Percentiles rank a stretch among this genome's conserved stretches.
Conservation (phyloP, 805 yeast genomes). For the Starmerella davenportii region DNA sequence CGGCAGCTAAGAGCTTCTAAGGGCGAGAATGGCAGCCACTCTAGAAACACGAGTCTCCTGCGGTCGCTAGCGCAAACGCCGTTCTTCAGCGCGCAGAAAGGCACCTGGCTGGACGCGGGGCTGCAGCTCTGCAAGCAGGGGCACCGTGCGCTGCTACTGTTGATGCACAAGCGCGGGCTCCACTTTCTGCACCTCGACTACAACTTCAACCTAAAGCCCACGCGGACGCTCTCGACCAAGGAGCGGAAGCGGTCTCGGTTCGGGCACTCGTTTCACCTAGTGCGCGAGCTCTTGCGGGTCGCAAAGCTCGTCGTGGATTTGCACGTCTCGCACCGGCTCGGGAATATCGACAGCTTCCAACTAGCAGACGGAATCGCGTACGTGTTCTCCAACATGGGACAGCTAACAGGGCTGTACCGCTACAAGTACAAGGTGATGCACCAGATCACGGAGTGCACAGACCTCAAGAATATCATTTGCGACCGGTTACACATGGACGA, state of each 20-base stretch:
- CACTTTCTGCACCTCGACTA: constrained; percentile 88
- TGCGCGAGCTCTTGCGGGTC: constrained; percentile 74
- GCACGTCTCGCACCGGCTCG: constrained; percentile 78
- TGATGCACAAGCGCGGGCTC: constrained; percentile 78
- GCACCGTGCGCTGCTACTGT: constrained; percentile 72
- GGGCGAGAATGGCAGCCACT: constrained; percentile 23
- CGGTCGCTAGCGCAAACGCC: constrained; percentile 58
- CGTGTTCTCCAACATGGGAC: constrained; percentile 83
- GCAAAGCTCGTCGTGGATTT: constrained; percentile 78
- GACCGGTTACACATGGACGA: constrained; percentile 54
- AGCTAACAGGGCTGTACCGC: constrained; percentile 86
- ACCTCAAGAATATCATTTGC: constrained; percentile 80
- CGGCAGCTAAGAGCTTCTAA: constrained; percentile 27
- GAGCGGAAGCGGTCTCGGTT: constrained; percentile 90
- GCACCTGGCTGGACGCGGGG: constrained; percentile 99
- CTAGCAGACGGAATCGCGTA: constrained; percentile 89
- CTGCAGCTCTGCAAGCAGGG: constrained; percentile 87
- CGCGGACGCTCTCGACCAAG: constrained; percentile 86
- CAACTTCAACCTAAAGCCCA: constrained; percentile 89
- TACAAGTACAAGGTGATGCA: constrained; percentile 97
- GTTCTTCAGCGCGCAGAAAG: constrained; percentile 74
- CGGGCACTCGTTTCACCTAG: constrained; percentile 88
- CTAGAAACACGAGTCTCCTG: constrained; percentile 37
- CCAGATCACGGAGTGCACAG: constrained; percentile 90
- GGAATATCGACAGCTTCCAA: constrained; percentile 82